Conservation (phyloP, 768 basidiomycete genomes). For the Dioszegia aurantiaca region DNA sequence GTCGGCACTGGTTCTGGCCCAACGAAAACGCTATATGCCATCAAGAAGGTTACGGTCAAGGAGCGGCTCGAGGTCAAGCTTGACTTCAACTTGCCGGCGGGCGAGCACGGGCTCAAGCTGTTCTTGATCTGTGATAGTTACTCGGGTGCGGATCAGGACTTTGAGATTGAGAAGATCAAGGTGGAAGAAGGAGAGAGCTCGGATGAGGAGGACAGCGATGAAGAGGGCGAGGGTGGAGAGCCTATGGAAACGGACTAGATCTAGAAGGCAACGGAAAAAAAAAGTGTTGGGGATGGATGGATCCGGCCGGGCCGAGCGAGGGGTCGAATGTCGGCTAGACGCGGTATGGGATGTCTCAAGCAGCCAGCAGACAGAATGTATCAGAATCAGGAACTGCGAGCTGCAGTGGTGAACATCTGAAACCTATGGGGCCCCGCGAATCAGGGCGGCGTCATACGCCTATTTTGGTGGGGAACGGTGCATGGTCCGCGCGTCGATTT, state of each 20-base stretch:
- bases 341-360: too few species aligned
- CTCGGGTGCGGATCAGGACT: constrained; percentile 86
- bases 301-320: too few species aligned
- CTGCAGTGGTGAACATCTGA: not conserved
- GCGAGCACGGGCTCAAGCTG: constrained; percentile 72
- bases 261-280: too few species aligned
- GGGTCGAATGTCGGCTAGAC: too few species aligned
- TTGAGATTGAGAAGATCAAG: constrained; percentile 73
- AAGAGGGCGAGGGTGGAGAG: constrained; percentile 53
- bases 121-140: constrained; percentile 93
- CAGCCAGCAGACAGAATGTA: too few species aligned
- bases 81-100: constrained; percentile 83
- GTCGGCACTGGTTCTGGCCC: constrained; percentile 62
- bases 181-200: constrained; percentile 85
- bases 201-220: constrained; percentile 62
- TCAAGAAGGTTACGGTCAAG: constrained; percentile 76
- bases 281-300: not conserved
- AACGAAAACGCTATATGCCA: constrained; percentile 75
- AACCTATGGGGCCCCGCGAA: not conserved
- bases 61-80: constrained; percentile 75
- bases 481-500: too few species aligned
- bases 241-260: constrained; percentile 48
- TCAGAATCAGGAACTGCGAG: too few species aligned
- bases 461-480: not conserved
- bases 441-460: not conserved